Conservation (phyloP, 2,329 filamentous ascomycete genomes). For the Pseudocercospora fuligena region DNA sequence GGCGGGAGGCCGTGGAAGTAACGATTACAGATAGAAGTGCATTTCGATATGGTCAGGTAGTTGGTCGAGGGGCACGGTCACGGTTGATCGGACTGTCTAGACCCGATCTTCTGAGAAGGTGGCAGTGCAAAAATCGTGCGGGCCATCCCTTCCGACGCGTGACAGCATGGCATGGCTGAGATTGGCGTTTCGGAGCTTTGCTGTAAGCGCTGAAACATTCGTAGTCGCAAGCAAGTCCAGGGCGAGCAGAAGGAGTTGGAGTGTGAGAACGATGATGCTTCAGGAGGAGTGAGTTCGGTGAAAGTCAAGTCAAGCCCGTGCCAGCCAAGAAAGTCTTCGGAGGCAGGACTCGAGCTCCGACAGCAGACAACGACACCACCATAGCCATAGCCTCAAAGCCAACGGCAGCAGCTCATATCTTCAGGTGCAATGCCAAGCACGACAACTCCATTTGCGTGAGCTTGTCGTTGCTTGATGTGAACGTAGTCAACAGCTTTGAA, state of each 20-base stretch:
- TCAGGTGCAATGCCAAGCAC: background rate
- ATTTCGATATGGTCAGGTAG: background rate
- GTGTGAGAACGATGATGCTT: background rate
- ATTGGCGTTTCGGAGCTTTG: background rate
- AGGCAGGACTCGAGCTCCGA: background rate
- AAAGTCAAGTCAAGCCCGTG: background rate
- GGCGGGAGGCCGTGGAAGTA: background rate
- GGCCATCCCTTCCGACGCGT: background rate
- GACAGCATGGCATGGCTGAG: background rate
- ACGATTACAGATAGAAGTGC: background rate
- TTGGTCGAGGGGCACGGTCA: background rate
- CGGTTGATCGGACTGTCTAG: background rate
- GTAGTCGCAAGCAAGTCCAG: background rate
- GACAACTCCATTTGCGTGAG: background rate
- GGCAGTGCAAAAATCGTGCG: background rate
- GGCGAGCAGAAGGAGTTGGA: background rate
- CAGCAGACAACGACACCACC: background rate
- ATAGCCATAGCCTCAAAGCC: background rate
- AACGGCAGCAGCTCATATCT: background rate
- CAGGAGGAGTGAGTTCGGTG: no score
- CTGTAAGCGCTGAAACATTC: background rate
- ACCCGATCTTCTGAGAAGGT: background rate
- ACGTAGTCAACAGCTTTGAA: no score
- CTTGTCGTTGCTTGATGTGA: background rate
- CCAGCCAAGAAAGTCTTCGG: background rate